phyloP scores from a whole-genome alignment of 169 alveolate species.

The Hammondia hammondi region DNA sequence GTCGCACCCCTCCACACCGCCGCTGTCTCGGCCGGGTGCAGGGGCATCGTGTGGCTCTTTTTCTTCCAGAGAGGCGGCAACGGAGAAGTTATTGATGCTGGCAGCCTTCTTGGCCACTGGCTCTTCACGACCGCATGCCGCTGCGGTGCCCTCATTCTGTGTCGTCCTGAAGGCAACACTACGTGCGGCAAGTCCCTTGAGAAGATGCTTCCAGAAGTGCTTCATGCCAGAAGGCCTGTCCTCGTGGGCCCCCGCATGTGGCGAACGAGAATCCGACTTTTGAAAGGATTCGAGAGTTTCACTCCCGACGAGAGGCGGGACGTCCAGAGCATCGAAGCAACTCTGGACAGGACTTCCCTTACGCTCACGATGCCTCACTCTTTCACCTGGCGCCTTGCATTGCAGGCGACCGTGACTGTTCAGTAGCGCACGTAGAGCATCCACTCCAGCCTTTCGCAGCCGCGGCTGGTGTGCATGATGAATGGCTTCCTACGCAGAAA shows the following conservation, averaged over 20 bases:
- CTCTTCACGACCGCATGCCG: background rate
- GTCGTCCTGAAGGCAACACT: background rate
- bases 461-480: constrained; percentile 12
- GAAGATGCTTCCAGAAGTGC: background rate
- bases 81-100: background rate
- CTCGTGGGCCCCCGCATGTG: background rate
- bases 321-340: no score
- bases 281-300: background rate
- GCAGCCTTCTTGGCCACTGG: background rate
- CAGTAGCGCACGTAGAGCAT: background rate
- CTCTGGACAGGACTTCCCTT: no score
- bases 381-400: background rate
- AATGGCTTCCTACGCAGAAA: background rate
- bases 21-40: background rate
- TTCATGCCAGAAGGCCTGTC: background rate
- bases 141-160: background rate
- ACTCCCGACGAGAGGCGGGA: background rate
- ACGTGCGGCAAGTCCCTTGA: background rate
- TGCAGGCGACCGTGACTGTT: background rate
- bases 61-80: background rate
- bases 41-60: background rate
- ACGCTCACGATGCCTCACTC: background rate
- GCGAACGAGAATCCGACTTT: background rate
- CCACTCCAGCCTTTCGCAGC: background rate
- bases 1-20: background rate